Evolutionary conservation across 345 rosid species (phyloP), one percentile per base, ranked within the genome.

Genomic region (Hirschfeldia incana): DNA sequence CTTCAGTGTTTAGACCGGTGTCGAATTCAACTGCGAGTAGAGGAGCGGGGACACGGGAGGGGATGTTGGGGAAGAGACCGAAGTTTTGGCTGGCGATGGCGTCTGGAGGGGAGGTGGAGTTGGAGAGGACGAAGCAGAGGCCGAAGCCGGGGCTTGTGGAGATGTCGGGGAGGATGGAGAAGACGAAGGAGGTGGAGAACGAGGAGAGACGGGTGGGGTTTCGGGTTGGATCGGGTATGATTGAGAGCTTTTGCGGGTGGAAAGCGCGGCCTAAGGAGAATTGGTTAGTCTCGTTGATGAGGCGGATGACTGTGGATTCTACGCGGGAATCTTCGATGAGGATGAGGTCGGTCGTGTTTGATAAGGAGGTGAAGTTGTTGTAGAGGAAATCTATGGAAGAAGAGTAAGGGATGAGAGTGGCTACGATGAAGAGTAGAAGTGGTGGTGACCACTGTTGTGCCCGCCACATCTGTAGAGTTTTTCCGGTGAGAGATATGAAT

Each of bases 11-110:
- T 53, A 1, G 82, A 21, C 97, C 97, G 3, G 94, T 88, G 63
- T 92, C 97, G 72, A 94, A 94, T 16, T 91, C 98, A 36, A 92
- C 84, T 8, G 86, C 97, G 10, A 94, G 80, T 27, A 94, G 94
- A 21, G 96, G 97, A 36, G 89, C 91, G 3, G 36, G 83, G 13
- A 65, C 21, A 4, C 57, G 70, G 21, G 73, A 72, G 2, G 88
- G 85, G 36, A 89, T 37, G 36, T 83, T 53, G 13, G 85, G 81
- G 78, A 94, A 94, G 57, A 91, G 85, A 12, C 97, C 97, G 15
- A 91, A 91, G 85, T 86, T 91, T 68, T 94, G 97, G 79, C 97
- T 57, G 2, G 92, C 84, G 5, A 94, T 5, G 2, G 96, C 91
- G 0, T 79, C 87, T 0, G 97, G 93, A 2, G 97, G 97, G 21